A percentile compares a stretch with the other conserved stretches of the same genome.
Conservation (phyloP, 805 yeast species). For the Teunomyces pallodes region DNA sequence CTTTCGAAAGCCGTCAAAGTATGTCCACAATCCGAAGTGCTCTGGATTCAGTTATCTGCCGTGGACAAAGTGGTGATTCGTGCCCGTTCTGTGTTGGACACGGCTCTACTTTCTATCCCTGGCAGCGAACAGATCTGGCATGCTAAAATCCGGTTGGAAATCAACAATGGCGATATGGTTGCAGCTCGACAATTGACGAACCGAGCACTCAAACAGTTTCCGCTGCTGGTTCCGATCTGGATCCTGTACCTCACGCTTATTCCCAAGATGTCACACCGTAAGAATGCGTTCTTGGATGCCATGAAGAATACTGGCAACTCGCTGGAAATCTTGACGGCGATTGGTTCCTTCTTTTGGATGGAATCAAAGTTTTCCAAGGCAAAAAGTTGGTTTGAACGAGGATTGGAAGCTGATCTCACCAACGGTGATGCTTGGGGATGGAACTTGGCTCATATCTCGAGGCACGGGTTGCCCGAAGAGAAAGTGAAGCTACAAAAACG, state of each 20-base stretch:
- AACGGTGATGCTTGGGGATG: constrained; percentile 81
- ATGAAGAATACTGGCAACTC: constrained; percentile 62
- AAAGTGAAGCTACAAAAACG: constrained; percentile 29
- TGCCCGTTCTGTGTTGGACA: constrained; percentile 73
- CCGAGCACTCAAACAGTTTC: constrained; percentile 57
- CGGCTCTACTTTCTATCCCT: constrained; percentile 49
- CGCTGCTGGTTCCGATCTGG: constrained; percentile 66
- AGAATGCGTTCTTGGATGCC: constrained; percentile 66
- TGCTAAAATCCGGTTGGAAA: constrained; percentile 59
- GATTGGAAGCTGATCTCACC: constrained; percentile 51
- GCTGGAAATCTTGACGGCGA: constrained; percentile 53
- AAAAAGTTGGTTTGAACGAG: constrained; percentile 69
- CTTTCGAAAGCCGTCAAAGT: constrained; percentile 48
- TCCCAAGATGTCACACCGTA: constrained; percentile 48
- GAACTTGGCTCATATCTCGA: constrained; percentile 46
- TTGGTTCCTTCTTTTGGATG: constrained; percentile 67
- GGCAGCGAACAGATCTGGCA: constrained; percentile 53
- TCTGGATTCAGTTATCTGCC: constrained; percentile 58
- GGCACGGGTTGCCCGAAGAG: constrained; percentile 39
- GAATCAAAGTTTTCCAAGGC: constrained; percentile 66
- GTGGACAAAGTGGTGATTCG: constrained; percentile 49
- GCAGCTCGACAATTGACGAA: constrained; percentile 57
- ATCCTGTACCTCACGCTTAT: constrained; percentile 49
- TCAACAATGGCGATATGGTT: constrained; percentile 40
- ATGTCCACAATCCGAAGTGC: constrained; percentile 39